Percentiles rank a stretch among this genome's conserved stretches.
Evolutionary conservation across 495 filamentous ascomycete genomes (phyloP).

Genomic region (Trichoderma reesei): DNA sequence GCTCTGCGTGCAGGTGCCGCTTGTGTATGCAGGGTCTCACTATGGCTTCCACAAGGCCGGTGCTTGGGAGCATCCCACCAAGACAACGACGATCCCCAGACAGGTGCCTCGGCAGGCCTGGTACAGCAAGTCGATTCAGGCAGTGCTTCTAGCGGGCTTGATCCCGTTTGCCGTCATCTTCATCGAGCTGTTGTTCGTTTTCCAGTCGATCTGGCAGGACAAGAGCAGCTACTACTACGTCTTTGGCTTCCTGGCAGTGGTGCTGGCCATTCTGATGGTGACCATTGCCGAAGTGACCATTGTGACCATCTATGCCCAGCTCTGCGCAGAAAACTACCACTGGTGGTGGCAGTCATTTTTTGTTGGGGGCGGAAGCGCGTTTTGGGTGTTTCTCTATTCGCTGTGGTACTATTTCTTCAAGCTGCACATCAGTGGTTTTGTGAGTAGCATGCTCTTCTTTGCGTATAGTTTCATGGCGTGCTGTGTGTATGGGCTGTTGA

Average conservation of each 20-base stretch:
- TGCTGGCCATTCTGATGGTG: constrained; percentile 62
- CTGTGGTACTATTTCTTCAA: constrained; percentile 80
- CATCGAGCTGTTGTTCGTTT: constrained; percentile 87
- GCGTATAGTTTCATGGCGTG: constrained; percentile 74
- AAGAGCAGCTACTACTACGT: constrained; percentile 94
- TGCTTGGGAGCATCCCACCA: constrained; percentile 82
- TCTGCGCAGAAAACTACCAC: constrained; percentile 84
- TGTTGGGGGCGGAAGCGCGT: constrained; percentile 64
- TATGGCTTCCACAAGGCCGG: constrained; percentile 56
- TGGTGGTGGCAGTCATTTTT: constrained; percentile 96
- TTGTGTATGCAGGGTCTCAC: constrained; percentile 82
- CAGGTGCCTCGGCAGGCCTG: constrained; percentile 73
- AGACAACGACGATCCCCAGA: constrained; percentile 62
- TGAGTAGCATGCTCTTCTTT: constrained; percentile 78
- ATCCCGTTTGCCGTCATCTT: constrained; percentile 90
- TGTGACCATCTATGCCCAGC: constrained; percentile 76
- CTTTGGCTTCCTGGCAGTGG: constrained; percentile 78
- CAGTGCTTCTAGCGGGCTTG: constrained; percentile 65
- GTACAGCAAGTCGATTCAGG: constrained; percentile 57
- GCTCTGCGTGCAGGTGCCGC: constrained; percentile 81
- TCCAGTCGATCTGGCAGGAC: constrained; percentile 85
- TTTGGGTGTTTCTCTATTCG: constrained; percentile 84
- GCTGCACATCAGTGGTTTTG: constrained; percentile 73
- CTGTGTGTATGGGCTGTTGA: constrained; percentile 71
- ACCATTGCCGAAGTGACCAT: constrained; percentile 85